These are phyloP conservation scores for Aquilaria sinensis DNA, from an alignment of 345 rosid genomes.

Conservation along the genomic window DNA sequence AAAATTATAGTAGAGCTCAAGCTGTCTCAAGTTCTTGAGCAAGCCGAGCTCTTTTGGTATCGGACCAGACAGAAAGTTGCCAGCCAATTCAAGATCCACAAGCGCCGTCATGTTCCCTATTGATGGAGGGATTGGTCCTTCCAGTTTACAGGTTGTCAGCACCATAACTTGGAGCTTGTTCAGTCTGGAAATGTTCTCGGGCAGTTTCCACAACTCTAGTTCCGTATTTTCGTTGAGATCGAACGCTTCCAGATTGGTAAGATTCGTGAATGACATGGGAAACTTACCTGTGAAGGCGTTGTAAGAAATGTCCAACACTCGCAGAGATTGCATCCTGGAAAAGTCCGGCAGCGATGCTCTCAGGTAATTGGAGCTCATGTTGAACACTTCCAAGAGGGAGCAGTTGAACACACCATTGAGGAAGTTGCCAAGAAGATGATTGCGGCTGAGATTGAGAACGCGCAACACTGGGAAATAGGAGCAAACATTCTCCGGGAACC, in stretches of 20 bases:
- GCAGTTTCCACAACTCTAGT: constrained; percentile 51
- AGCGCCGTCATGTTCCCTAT: constrained; percentile 84
- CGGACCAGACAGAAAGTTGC: constrained; percentile 61
- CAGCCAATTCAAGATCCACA: constrained; percentile 76
- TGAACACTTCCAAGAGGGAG: constrained; percentile 55
- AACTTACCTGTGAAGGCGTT: constrained; percentile 61
- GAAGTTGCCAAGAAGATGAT: constrained; percentile 50
- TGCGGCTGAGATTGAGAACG: constrained; percentile 53
- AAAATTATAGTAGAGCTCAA: constrained; percentile 80
- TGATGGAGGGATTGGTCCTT: constrained; percentile 63
- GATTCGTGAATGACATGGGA: constrained; percentile 60
- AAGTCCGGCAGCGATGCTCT: constrained; percentile 57
- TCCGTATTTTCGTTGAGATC: constrained; percentile 41
- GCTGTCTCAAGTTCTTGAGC: constrained; percentile 64
- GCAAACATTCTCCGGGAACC: constrained; percentile 57
- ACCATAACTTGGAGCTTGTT: constrained; percentile 58
- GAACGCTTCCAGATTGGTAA: constrained; percentile 49
- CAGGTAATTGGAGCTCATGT: constrained; percentile 30
- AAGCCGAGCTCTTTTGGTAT: constrained; percentile 71
- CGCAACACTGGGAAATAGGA: constrained; percentile 64
- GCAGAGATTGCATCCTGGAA: constrained; percentile 44
- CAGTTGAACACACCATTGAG: constrained; percentile 51
- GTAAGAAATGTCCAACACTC: constrained; percentile 59
- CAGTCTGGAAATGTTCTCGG: constrained; percentile 40
- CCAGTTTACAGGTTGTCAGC: constrained; percentile 52